These are phyloP conservation scores for Smallanthus sonchifolius DNA, from an alignment of 129 eudicot species.

Conservation along the genomic window DNA sequence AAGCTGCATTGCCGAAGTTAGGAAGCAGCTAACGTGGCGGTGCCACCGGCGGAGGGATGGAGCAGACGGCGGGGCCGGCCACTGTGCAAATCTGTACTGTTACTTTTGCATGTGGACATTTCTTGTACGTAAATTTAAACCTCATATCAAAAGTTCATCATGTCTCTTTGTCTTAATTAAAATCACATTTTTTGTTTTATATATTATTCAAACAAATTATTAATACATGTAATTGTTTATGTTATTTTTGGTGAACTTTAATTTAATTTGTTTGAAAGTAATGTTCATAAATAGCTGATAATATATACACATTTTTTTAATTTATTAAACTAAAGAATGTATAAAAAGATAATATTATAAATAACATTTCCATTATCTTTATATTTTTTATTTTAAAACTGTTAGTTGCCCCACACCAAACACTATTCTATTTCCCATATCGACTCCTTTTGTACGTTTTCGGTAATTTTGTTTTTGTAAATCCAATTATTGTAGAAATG, in stretches of 20 bases:
- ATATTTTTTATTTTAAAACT: neutral
- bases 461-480: neutral
- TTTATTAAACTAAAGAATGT: neutral
- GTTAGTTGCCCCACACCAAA: neutral
- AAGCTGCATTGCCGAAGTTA: constrained; percentile 11
- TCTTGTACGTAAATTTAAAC: constrained; percentile 27
- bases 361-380: neutral
- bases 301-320: too few species aligned
- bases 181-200: neutral
- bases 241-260: too few species aligned
- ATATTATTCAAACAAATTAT: neutral
- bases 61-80: constrained; percentile 15
- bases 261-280: too few species aligned
- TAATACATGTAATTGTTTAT: neutral
- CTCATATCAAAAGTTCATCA: constrained; percentile 10
- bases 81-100: constrained; percentile 16
- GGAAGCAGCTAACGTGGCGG: constrained; percentile 20
- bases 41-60: constrained; percentile 29
- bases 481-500: neutral
- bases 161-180: constrained; percentile 15
- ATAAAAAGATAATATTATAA: neutral
- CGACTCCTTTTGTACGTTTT: neutral
- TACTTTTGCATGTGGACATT: constrained; percentile 24
- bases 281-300: too few species aligned
- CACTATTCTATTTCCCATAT: neutral